Evolutionary conservation across 2,329 filamentous ascomycete genomes (phyloP).

Genomic region (Paraphaeosphaeria sporulosa): DNA sequence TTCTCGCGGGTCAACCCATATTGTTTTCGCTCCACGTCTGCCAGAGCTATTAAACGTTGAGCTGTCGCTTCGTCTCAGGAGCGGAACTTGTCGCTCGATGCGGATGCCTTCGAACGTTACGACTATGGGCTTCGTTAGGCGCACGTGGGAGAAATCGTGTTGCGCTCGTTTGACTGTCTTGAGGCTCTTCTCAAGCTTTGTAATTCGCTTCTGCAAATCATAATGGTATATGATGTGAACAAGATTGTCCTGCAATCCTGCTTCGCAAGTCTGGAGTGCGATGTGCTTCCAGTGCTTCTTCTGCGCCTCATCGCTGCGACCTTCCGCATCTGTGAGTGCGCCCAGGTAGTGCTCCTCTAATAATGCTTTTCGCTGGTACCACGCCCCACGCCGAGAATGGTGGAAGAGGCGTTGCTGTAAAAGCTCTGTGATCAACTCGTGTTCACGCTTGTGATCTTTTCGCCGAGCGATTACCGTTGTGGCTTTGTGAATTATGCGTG

Average conservation of each 20-base stretch:
- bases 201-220: slow-evolving; percentile 91
- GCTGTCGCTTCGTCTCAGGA: slow-evolving; percentile 34
- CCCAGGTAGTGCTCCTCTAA: slow-evolving; percentile 96
- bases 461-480: slow-evolving; percentile 79
- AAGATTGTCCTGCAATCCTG: slow-evolving; percentile 83
- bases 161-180: slow-evolving; percentile 85
- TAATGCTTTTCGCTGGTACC: slow-evolving; percentile 95
- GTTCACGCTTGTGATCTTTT: slow-evolving; percentile 80
- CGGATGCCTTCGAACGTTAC: slow-evolving; percentile 80
- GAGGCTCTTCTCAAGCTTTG: slow-evolving; percentile 85
- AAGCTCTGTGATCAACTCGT: slow-evolving; percentile 76
- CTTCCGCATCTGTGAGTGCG: slow-evolving; percentile 34
- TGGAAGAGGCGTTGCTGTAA: slow-evolving; percentile 86
- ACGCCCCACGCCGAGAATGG: slow-evolving; percentile 80
- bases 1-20: slow-evolving; percentile 84
- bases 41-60: slow-evolving; percentile 43
- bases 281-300: slow-evolving; percentile 84
- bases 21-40: slow-evolving; percentile 71
- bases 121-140: slow-evolving; percentile 76
- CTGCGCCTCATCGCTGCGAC: slow-evolving; percentile 62
- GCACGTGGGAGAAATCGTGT: slow-evolving; percentile 90
- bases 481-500: slow-evolving; percentile 89
- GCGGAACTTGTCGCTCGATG: slow-evolving; percentile 67
- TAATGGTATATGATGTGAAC: slow-evolving; percentile 95
- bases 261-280: slow-evolving; percentile 82